Evolutionary conservation across 495 filamentous ascomycete species (phyloP), one percentile per base, ranked within the genome.

Genomic region (Aspergillus campestris): DNA sequence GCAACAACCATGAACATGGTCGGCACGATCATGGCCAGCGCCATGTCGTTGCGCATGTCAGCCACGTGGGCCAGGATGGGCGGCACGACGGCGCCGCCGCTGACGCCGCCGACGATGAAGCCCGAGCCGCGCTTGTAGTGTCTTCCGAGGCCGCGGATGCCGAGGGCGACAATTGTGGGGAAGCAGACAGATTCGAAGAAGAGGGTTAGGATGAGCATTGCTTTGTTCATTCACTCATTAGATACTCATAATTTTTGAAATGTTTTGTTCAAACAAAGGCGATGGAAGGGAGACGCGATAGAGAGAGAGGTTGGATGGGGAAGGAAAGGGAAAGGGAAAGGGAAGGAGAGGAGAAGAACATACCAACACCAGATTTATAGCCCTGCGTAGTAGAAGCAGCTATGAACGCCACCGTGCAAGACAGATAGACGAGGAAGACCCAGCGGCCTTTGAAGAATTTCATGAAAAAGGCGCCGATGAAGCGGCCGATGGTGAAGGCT

Each of bases 181-280:
- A 81, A 81, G 39, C 75, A 77, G 46, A 80, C 71, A 4, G 71
- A 74, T 57, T 82, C 76, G 52, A 81, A 82, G 65, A 82, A 82
- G 9, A 81, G 69, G 9, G 70, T 71, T 36, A 75, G 31, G 49
- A 70, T 78, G 8, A 82, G 61, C 67, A 77, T 74, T 27, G 58
- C 61, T 65, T 8, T n/a, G n/a, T n/a, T n/a, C n/a, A n/a, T n/a
- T n/a, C n/a, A n/a, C n/a, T n/a, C n/a, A n/a, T n/a, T n/a, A n/a
- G n/a, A n/a, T n/a, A n/a, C n/a, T n/a, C n/a, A n/a, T n/a, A n/a
- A n/a, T n/a, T n/a, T 38, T 34, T 38, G 27, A 11, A 18, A 32
- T 29, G n/a, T n/a, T n/a, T n/a, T n/a, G n/a, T n/a, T n/a, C n/a
- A n/a, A n/a, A n/a, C n/a, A n/a, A n/a, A n/a, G n/a, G n/a, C n/a